Evolutionary conservation across 2,329 filamentous ascomycete genomes (phyloP), one percentile per base, ranked within the genome.

Genomic region (Fusarium sp.): DNA sequence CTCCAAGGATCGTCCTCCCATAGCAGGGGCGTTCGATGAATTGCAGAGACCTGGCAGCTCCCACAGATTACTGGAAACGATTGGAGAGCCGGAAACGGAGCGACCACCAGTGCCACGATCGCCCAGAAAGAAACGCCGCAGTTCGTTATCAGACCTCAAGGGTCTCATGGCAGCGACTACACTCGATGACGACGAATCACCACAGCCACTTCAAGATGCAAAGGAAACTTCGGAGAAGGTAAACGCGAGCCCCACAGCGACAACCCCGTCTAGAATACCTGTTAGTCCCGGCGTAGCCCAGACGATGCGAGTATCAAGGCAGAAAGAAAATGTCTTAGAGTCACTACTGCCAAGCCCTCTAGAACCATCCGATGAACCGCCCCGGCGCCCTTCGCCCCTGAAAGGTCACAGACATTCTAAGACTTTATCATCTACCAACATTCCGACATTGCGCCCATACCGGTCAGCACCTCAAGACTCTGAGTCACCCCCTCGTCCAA

Each of bases 101-200:
- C 75, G 78, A 7, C 66, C 72, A 10, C 67, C 76, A 6, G 32
- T 36, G 7, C 62, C 75, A 2, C 84, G 81, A 68, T 76, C 76
- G n/a, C 79, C 82, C 43, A 89, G 86, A 75, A 94, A 90, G 67
- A 97, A 97, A 82, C 87, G 95, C 55, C 89, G 95, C 75, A 97
- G 94, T 79, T 97, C 94, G 24, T 81, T 98, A 40, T 97, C 94
- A 6, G 95, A 98, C 77, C 83, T 98, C 46, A 91, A 89, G 69
- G 85, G 82, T 56, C 81, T 92, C 19, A 89, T 95, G 79, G 85
- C 84, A 39, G 84, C 87, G 55, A 83, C 89, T 10, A 85, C 82
- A 12, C 77, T 90, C 14, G 77, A 78, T 23, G 76, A 79, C 2
- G 69, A 77, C 26, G 75, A 77, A 45, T 66, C 79, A 10, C 69